Evolutionary conservation across 1,284 basidiomycete species (phyloP).

Genomic region (Moesziomyces sp.): DNA sequence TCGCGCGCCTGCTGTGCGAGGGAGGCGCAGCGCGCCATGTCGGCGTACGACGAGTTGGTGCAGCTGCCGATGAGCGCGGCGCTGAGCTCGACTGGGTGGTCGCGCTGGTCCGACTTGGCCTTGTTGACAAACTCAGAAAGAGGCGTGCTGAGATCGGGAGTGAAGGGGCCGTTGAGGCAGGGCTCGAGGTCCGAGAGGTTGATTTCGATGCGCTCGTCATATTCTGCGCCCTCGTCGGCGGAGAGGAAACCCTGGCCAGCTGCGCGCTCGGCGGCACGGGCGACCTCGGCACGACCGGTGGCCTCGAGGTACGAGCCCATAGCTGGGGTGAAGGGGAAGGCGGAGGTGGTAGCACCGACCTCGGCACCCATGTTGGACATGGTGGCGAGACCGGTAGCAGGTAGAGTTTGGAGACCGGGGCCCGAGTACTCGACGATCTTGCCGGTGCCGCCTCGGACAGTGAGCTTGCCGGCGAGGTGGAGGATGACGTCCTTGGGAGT

Average conservation of each 20-base stretch:
- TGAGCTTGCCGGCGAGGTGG: constrained; percentile 91
- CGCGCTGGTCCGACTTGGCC: constrained; percentile 82
- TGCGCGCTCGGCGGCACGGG: constrained; percentile 86
- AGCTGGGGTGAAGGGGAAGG: constrained; percentile 88
- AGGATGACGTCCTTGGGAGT: constrained; percentile 97
- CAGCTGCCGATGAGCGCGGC: constrained; percentile 95
- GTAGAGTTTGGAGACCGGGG: constrained; percentile 87
- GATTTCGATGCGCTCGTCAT: constrained; percentile 94
- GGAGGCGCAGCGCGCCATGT: constrained; percentile 83
- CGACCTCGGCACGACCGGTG: constrained; percentile 88
- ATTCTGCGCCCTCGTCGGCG: constrained; percentile 90
- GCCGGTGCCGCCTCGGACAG: constrained; percentile 96
- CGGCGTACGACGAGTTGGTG: constrained; percentile 77
- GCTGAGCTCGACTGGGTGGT: constrained; percentile 81
- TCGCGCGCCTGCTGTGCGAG: constrained; percentile 89
- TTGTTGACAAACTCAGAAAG: constrained; percentile 88
- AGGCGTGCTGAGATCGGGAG: constrained; percentile 94
- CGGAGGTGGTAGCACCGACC: constrained; percentile 96
- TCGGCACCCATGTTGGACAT: constrained; percentile 99
- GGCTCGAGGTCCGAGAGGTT: constrained; percentile 93
- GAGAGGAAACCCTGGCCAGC: constrained; percentile 79
- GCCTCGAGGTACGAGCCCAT: constrained; percentile 92
- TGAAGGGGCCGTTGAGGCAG: constrained; percentile 92
- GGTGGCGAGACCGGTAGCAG: constrained; percentile 94
- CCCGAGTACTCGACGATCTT: constrained; percentile 97